Percentiles rank a stretch among this genome's conserved stretches.
These are phyloP conservation scores for Porogramme epimiltina DNA, from an alignment of 1,284 basidiomycete species.

Conservation along the genomic window DNA sequence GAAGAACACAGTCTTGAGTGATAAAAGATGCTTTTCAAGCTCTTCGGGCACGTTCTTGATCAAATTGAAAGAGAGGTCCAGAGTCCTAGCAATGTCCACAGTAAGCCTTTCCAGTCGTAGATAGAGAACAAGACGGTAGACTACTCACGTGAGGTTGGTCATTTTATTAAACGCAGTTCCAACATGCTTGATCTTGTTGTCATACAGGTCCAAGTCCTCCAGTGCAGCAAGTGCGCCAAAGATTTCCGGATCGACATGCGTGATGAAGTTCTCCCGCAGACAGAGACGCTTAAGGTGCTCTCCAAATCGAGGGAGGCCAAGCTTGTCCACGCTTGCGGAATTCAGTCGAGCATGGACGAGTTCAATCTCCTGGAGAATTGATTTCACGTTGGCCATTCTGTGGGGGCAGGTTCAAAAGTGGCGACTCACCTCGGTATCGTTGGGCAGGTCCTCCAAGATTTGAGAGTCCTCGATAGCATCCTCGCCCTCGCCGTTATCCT, in stretches of 20 bases:
- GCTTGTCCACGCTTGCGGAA: constrained; percentile 50
- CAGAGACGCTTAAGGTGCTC: constrained; percentile 75
- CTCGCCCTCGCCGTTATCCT: constrained; percentile 34
- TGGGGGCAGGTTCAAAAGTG: not conserved
- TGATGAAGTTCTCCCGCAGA: constrained; percentile 88
- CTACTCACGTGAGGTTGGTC: constrained; percentile 67
- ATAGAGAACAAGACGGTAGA: not conserved
- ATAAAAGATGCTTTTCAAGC: constrained; percentile 52
- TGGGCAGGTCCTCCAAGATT: constrained; percentile 53
- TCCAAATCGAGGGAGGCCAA: constrained; percentile 75
- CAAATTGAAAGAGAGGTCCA: constrained; percentile 97
- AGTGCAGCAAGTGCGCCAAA: constrained; percentile 70
- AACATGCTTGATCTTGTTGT: constrained; percentile 86
- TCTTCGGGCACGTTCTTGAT: constrained; percentile 71
- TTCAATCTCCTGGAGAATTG: constrained; percentile 90
- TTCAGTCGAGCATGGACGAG: constrained; percentile 84
- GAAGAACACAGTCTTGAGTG: constrained; percentile 84
- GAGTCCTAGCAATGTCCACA: constrained; percentile 48
- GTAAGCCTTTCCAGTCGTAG: not conserved
- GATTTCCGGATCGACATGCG: constrained; percentile 67
- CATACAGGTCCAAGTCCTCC: constrained; percentile 93
- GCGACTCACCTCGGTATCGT: constrained; percentile 64
- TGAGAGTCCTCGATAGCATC: constrained; percentile 42
- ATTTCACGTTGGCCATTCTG: not conserved
- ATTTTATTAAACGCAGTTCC: constrained; percentile 67